phyloP scores from a whole-genome alignment of 148 eudicot species.

The Rhododendron williamsianum region DNA sequence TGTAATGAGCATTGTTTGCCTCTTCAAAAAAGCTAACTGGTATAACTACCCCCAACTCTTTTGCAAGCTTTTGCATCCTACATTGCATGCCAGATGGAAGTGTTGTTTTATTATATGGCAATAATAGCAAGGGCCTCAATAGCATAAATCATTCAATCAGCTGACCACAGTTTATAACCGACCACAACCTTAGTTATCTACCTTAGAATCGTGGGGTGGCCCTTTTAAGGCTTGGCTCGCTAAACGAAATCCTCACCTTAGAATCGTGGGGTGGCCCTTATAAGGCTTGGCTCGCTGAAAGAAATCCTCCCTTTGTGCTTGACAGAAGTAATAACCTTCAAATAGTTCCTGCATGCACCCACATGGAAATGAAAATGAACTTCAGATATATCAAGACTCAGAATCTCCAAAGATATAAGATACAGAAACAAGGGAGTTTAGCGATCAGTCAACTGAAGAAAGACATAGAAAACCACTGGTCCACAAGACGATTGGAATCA shows the following conservation, averaged over 20 bases:
- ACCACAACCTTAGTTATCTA: conserved; percentile 10
- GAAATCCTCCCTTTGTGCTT: conserved; percentile 92
- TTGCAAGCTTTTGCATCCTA: conserved; percentile 94
- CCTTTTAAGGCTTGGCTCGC: conserved; percentile 87
- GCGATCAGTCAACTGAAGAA: neutral
- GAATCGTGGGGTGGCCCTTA: conserved; percentile 80
- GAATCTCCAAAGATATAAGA: neutral
- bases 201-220: conserved; percentile 83
- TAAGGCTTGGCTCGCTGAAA: conserved; percentile 82
- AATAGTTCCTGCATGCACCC: conserved; percentile 64
- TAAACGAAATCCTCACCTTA: too few relatives aligned
- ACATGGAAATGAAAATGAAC: neutral
- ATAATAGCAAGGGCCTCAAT: neutral
- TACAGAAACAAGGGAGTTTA: neutral
- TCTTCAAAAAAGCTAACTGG: conserved; percentile 98
- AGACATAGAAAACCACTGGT: neutral
- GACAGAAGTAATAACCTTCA: conserved; percentile 98
- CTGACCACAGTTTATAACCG: neutral
- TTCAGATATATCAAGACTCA: neutral
- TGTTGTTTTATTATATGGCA: neutral
- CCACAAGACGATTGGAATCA: neutral
- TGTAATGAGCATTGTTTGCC: conserved; percentile 96
- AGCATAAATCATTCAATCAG: neutral
- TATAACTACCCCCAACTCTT: conserved; percentile 90
- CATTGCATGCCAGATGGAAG: neutral